phyloP scores from a whole-genome alignment of 2,329 filamentous ascomycete genomes.

The Leptographium galeiforme region DNA sequence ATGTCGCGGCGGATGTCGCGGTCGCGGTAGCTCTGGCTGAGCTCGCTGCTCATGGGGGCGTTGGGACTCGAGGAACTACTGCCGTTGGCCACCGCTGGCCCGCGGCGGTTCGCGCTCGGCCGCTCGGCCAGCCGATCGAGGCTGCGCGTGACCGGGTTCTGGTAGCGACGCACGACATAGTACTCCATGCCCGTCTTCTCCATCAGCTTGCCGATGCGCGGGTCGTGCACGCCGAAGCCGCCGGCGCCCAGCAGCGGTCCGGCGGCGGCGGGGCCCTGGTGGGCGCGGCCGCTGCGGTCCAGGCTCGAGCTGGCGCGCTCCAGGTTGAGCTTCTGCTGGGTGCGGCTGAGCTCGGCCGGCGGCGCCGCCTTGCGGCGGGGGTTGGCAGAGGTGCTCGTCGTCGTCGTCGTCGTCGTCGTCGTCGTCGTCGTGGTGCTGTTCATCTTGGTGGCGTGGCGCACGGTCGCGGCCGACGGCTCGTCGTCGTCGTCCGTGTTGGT shows the following conservation, averaged over 20 bases:
- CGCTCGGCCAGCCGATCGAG: slow-evolving; percentile 39
- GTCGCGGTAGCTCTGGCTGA: slow-evolving; percentile 26
- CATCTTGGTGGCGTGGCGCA: not conserved
- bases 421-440: not conserved
- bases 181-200: slow-evolving; percentile 62
- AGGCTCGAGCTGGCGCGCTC: slow-evolving; percentile 61
- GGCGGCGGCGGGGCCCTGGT: slow-evolving; percentile 14
- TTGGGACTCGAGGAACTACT: not conserved
- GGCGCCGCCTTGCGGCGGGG: slow-evolving; percentile 14
- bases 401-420: too few species aligned
- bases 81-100: slow-evolving; percentile 19
- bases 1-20: slow-evolving; percentile 10
- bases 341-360: slow-evolving; percentile 47
- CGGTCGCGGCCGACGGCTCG: not conserved
- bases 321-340: slow-evolving; percentile 63
- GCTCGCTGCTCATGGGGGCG: slow-evolving; percentile 9
- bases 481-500: slow-evolving; percentile 2
- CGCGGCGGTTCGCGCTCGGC: slow-evolving; percentile 32
- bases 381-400: not conserved
- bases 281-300: slow-evolving; percentile 42
- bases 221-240: slow-evolving; percentile 47
- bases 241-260: slow-evolving; percentile 37
- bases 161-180: slow-evolving; percentile 57
- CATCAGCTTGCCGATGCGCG: slow-evolving; percentile 49
- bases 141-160: slow-evolving; percentile 55